Conservation (phyloP, 768 basidiomycete species). For the Naganishia onofrii region DNA sequence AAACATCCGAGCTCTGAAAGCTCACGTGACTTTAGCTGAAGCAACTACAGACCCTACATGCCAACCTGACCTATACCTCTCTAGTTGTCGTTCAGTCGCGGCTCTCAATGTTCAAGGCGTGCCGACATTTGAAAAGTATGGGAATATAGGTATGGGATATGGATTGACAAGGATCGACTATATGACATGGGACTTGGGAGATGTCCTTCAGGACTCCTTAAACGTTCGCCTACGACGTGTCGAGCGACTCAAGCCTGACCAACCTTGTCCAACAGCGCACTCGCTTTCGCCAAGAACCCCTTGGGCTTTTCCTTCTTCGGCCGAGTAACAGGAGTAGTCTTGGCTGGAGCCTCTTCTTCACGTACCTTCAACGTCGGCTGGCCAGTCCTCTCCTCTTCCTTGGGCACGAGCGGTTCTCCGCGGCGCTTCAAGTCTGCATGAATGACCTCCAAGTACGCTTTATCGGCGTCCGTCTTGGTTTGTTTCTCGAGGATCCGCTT, state of each 20-base stretch:
- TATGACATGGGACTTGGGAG: no score
- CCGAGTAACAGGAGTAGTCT: not conserved
- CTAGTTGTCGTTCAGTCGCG: no score
- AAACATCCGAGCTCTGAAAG: no score
- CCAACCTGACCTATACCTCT: no score
- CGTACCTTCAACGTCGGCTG: not conserved
- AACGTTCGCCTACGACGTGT: not conserved
- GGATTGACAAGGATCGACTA: no score
- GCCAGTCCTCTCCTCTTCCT: not conserved
- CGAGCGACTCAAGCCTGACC: conserved; percentile 4
- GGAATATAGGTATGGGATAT: no score
- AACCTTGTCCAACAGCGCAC: conserved; percentile 15
- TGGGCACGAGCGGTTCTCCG: not conserved
- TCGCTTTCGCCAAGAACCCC: conserved; percentile 16
- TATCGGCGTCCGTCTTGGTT: not conserved
- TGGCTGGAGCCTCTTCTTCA: not conserved
- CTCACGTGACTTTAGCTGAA: no score
- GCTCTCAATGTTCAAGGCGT: no score
- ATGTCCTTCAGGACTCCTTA: no score
- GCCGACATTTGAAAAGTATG: no score
- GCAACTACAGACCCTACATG: no score
- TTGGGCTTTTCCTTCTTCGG: not conserved
- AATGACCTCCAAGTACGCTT: not conserved
- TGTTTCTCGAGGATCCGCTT: conserved; percentile 1
- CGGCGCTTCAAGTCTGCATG: not conserved